Evolutionary conservation across 768 basidiomycete genomes (phyloP), one percentile per base, ranked within the genome.

Genomic region (Plicaturopsis crispa): DNA sequence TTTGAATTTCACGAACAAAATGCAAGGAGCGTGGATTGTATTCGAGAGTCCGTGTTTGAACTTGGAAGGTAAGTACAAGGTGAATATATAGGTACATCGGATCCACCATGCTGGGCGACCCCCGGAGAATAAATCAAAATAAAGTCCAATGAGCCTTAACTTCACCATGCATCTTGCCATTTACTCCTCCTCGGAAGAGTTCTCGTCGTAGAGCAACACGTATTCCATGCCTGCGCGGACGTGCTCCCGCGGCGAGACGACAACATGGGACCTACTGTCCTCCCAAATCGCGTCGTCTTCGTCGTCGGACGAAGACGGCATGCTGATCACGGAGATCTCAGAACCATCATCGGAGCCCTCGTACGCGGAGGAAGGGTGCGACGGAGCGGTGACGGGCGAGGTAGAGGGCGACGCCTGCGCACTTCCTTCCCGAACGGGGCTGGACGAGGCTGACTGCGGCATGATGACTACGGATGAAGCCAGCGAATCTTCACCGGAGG

Each of bases 181-280:
- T 53, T 36, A 59, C 22, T 74, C 72, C 28, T 72, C 75, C 23
- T 76, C 75, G 0, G 73, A 74, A 5, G 71, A 72, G 35, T 64
- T 66, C 43, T 76, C 78, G 50, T 84, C 84, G 46, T 83, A 86
- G 41, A 86, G 55, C 40, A 87, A 65, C 11, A 85, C 81, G 50
- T 83, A 87, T 44, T 85, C 82, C 46, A 71, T 56, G 5, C 53
- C 54, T 24, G 66, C 59, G 5, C 46, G 55, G 11, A 45, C 36
- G 8, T 36, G 33, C 28, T 39, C 18, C 13, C 26, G 35, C 39
- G 45, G 60, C 36, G 42, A 54, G 44, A 35, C 43, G 43, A 54
- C 62, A 4, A 63, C 56, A 17, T 63, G 61, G 5, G 66, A 61
- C 18, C 68, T 68, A 35, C 70, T 75, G 40, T 78, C 81, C 41